Base-by-base conservation (phyloP, 768 basidiomycete species). In the Chalciporus piperatus region DNA sequence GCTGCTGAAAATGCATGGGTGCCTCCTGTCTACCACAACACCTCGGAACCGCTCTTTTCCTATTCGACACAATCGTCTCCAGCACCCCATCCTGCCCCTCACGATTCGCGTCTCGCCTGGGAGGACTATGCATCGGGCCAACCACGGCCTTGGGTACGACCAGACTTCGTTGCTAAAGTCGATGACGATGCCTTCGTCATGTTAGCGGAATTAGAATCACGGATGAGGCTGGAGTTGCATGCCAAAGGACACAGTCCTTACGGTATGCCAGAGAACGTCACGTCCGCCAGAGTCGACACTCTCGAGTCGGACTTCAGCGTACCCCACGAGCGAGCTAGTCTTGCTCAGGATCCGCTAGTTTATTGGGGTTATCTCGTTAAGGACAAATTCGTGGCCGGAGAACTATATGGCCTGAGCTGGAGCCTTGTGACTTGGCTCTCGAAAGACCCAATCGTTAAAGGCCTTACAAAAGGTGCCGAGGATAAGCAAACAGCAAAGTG, bases 121-220 rank as follows among this genome's bases (percentile, higher is more conserved):
- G 63, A 70, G 33, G 81, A 86, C 58, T 62, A 73, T 37, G 63
- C 65, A 23, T 69, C 75, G 0, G 72, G 69, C 16, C 66, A 70
- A 25, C 71, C 77, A 3, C 71, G 67, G 39, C 76, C 81, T 7
- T 95, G 92, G 90, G 86, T 87, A 19, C 79, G 89, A 35, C 95
- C 93, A 11, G 92, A 97, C 66, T 98, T 84, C 62, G 84, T 98
- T 38, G 83, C 90, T 61, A 98, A 98, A 71, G 89, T 88, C 1
- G 95, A 98, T 66, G 95, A 98, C 62, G 95, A 98, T 68, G 83
- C 92, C 8, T 96, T 98, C 61, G 81, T 98, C 46, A 94, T 97
- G 82, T 79, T 98, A 28, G 90, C 90, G 2, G 95, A 98, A 67
- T 76, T 98, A 16, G 95, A 98, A 69, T 81, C 90, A n/a, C 81